These are phyloP conservation scores for Penicillium sp. DNA, from an alignment of 2,329 filamentous ascomycete genomes.

Conservation along the genomic window DNA sequence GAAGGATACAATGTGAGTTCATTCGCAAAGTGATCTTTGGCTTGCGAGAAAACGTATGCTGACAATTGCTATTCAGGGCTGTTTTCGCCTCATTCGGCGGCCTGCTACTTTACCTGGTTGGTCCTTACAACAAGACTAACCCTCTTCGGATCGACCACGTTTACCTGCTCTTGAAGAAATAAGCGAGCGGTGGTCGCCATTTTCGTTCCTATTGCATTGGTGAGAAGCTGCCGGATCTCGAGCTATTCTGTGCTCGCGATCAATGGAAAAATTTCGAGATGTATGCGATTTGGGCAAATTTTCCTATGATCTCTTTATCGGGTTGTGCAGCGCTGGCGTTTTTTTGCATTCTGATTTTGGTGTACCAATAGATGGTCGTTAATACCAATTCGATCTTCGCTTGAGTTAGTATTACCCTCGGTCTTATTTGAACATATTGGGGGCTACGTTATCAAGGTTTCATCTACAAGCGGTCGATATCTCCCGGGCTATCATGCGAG, in stretches of 20 bases:
- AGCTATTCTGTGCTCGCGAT: background rate
- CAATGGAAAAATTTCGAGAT: conserved; percentile 31
- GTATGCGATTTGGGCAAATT: conserved; percentile 26
- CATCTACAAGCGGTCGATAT: background rate
- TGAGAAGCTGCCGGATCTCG: conserved; percentile 10
- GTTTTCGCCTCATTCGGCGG: conserved; percentile 95
- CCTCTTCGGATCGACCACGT: conserved; percentile 90
- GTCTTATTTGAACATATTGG: background rate
- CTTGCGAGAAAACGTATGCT: conserved; percentile 2
- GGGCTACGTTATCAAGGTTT: background rate
- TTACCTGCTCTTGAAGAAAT: conserved; percentile 95
- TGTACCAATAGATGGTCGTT: conserved; percentile 45
- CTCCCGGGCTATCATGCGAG: background rate
- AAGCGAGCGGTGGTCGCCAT: conserved; percentile 26
- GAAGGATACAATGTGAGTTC: conserved; percentile 81
- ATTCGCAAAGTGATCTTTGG: background rate
- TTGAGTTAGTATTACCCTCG: background rate
- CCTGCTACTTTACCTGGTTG: conserved; percentile 85
- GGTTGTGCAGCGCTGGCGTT: conserved; percentile 51
- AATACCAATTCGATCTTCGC: conserved; percentile 13
- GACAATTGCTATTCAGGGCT: conserved; percentile 65
- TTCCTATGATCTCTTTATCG: conserved; percentile 29
- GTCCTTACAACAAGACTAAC: conserved; percentile 94
- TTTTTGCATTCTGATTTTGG: conserved; percentile 43
- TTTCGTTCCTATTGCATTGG: conserved; percentile 15